These are phyloP conservation scores for Aspergillus brunneoviolaceus DNA, from an alignment of 2,329 filamentous ascomycete species.

Conservation along the genomic window DNA sequence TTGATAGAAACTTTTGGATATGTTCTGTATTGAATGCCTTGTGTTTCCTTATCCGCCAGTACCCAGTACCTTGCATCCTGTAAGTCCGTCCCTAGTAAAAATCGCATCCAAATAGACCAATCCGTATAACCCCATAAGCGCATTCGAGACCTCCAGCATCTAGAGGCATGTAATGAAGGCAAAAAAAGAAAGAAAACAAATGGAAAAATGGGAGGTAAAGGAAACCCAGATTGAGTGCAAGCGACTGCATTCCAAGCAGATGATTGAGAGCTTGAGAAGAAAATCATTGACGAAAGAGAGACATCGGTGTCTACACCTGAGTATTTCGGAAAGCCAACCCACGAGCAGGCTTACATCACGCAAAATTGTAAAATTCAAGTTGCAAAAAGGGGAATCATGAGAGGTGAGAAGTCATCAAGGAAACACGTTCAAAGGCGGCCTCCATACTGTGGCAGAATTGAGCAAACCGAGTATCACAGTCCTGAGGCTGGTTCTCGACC, in stretches of 20 bases:
- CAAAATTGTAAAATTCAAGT: slow-evolving; percentile 16
- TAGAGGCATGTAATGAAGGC: neutral
- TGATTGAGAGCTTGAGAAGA: slow-evolving; percentile 20
- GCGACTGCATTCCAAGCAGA: neutral
- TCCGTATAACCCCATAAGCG: neutral
- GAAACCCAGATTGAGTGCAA: slow-evolving; percentile 2
- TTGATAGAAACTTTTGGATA: neutral
- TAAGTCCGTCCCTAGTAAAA: neutral
- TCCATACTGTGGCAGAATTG: slow-evolving; percentile 43
- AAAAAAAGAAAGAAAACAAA: slow-evolving; percentile 2
- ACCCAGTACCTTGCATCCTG: neutral
- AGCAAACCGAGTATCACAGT: slow-evolving; percentile 34
- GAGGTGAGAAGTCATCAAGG: slow-evolving; percentile 41
- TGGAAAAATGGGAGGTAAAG: slow-evolving; percentile 5
- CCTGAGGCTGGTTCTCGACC: slow-evolving; percentile 43
- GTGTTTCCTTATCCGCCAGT: neutral
- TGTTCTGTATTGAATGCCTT: neutral
- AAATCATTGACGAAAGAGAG: slow-evolving; percentile 27
- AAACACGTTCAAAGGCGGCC: slow-evolving; percentile 43
- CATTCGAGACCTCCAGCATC: neutral
- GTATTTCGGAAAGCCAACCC: slow-evolving; percentile 15
- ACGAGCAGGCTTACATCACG: slow-evolving; percentile 18
- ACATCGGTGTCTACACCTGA: slow-evolving; percentile 19
- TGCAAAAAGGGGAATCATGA: slow-evolving; percentile 35
- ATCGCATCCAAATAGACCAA: neutral